A percentile compares a stretch with the other conserved stretches of the same genome.
Conservation (phyloP, 176 grass and related monocot genomes). For the Paspalum notatum region DNA sequence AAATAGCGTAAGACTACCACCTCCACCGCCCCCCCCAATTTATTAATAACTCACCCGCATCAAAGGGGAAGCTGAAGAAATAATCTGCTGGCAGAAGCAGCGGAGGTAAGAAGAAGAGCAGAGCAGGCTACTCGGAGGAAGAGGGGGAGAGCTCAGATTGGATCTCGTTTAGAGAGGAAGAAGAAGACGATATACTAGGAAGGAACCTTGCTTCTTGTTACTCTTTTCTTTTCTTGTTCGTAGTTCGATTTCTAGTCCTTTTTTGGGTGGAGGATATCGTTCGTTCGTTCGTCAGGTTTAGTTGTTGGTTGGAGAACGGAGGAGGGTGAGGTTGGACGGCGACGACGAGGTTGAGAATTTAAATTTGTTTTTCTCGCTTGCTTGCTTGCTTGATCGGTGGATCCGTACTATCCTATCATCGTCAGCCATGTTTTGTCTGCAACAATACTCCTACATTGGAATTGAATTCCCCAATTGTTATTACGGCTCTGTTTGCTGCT, state of each 20-base stretch:
- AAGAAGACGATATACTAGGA: conserved; percentile 38
- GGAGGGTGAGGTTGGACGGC: conserved; percentile 30
- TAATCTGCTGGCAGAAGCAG: conserved; percentile 25
- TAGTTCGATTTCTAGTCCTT: conserved; percentile 21
- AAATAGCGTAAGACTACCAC: conserved; percentile 46
- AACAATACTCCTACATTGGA: conserved; percentile 6
- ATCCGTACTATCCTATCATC: conserved; percentile 35
- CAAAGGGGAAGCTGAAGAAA: not conserved
- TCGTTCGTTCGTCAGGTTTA: too few species aligned
- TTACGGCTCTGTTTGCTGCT: too few species aligned
- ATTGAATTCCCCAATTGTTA: conserved; percentile 7
- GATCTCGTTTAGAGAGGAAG: conserved; percentile 33
- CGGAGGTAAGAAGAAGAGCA: conserved; percentile 36
- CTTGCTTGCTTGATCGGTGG: conserved; percentile 49
- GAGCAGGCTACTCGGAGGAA: not conserved
- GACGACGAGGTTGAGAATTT: conserved; percentile 28
- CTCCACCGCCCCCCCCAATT: not conserved
- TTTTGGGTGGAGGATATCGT: conserved; percentile 43
- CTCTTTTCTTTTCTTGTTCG: conserved; percentile 43
- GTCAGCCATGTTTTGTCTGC: conserved; percentile 32
- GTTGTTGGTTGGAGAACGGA: too few species aligned
- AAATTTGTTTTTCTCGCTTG: conserved; percentile 47
- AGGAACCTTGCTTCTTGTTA: conserved; percentile 39
- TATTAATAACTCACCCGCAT: conserved; percentile 32
- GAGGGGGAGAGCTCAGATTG: conserved; percentile 26